Evolutionary conservation across 2,329 filamentous ascomycete species (phyloP).

Genomic region (Colletotrichum eremochloae): DNA sequence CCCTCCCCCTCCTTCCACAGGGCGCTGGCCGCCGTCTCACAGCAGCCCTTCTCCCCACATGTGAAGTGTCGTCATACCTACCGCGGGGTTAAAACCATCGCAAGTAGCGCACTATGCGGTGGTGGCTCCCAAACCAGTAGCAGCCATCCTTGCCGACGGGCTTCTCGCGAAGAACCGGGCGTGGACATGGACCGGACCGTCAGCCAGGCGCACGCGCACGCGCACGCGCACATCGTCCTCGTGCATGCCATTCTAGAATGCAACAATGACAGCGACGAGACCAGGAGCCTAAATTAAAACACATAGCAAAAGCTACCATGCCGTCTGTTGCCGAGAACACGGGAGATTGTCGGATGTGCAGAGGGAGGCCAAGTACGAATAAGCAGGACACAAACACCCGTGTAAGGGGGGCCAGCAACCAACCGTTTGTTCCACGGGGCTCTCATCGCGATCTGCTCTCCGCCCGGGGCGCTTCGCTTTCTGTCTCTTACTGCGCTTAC

Average conservation of each 20-base stretch:
- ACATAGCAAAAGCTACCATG: neutral
- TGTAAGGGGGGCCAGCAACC: neutral
- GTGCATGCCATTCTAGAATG: neutral
- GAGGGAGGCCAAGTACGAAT: neutral
- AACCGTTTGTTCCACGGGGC: neutral
- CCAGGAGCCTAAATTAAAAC: neutral
- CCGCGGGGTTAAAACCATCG: slow-evolving; percentile 10
- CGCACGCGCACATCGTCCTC: neutral
- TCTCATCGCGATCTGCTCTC: neutral
- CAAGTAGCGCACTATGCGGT: neutral
- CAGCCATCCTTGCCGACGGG: neutral
- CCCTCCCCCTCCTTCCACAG: slow-evolving; percentile 38
- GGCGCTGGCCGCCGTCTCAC: neutral
- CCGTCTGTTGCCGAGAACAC: neutral
- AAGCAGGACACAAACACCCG: neutral
- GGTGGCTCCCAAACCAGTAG: neutral
- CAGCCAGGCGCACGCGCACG: too few relatives aligned
- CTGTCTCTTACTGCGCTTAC: neutral
- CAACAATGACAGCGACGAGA: neutral
- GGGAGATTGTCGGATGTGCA: neutral
- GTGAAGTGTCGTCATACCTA: slow-evolving; percentile 38
- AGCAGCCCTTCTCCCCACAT: slow-evolving; percentile 16
- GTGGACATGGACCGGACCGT: neutral
- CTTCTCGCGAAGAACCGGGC: slow-evolving; percentile 1
- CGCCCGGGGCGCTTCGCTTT: neutral